Conservation (phyloP, 352 stramenopile genomes). For the Phytophthora pisi region DNA sequence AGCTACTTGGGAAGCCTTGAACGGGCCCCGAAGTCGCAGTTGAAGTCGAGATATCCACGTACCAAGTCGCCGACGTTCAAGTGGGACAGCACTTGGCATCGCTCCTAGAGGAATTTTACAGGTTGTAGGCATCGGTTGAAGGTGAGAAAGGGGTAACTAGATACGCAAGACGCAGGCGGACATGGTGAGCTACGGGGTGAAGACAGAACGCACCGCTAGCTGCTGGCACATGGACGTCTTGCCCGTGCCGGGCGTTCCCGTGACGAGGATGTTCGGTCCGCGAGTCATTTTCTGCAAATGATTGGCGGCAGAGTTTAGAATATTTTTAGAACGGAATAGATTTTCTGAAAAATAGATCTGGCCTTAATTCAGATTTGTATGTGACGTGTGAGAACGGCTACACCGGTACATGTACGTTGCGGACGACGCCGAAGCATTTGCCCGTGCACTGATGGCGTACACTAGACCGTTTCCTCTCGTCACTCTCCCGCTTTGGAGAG, state of each 20-base stretch:
- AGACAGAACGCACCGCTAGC: conserved; percentile 67
- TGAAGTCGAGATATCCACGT: conserved; percentile 14
- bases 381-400: conserved; percentile 14
- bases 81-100: conserved; percentile 85
- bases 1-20: background rate
- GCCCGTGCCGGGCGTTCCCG: conserved; percentile 95
- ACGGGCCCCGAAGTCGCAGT: conserved; percentile 6
- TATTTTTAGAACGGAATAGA: background rate
- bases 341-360: conserved; percentile 1
- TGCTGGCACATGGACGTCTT: conserved; percentile 95
- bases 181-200: background rate
- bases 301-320: conserved; percentile 19
- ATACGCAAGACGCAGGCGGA: conserved; percentile 7
- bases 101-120: conserved; percentile 50
- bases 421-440: too few species aligned
- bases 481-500: too few species aligned
- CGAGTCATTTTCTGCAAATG: conserved; percentile 43
- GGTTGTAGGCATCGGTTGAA: conserved; percentile 13
- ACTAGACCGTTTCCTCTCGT: too few species aligned
- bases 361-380: conserved; percentile 2
- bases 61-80: conserved; percentile 96
- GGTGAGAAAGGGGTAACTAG: conserved; percentile 10
- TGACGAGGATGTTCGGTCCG: conserved; percentile 96
- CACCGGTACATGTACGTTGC: background rate
- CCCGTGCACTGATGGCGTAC: too few species aligned